Base-by-base conservation (phyloP, 2,329 filamentous ascomycete genomes). In the Macrophomina tecta region DNA sequence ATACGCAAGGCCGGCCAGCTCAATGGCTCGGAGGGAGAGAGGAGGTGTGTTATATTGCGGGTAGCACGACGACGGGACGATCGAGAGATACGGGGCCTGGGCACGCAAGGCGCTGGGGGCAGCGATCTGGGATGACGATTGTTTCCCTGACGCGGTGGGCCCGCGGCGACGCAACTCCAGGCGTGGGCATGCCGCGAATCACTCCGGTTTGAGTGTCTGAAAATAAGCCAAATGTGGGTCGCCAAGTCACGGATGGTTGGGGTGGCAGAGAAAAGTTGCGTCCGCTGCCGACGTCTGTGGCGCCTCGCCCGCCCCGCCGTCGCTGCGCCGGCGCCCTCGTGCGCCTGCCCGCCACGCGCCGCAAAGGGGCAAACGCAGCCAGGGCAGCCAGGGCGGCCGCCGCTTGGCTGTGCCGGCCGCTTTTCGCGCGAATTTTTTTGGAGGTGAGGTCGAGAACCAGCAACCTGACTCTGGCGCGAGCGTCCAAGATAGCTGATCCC, bases 91-190 rank as follows among this genome's bases (percentile, higher is more conserved):
- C 58, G 58, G 58, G 16, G 45, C 30, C 45, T 36, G 58, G 58
- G 58, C 58, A 62, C n/a, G 32, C 58, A 48, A 49, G 56, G 58
- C 58, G 58, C 58, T 30, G 40, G 18, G 58, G 58, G 42, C 58
- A 38, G 58, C 61, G 61, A 64, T 64, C 61, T 53, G 48, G 61
- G 49, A 64, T 64, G 61, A 64, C 61, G 61, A 64, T 64, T 64
- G 58, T 30, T 38, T 51, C 45, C 45, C 58, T 48, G 45, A 49
- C 18, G 36, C 45, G 32, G 60, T 63, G 60, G 60, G 46, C 11
- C 60, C 34, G 46, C 49, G 34, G 18, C 28, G 61, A 64, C 61
- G 61, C 61, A 48, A 64, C 48, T 53, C 42, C 48, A 18, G 30
- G 61, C 49, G 34, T 42, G 61, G 16, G 34, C 61, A 53, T 30